Percentiles rank a stretch among this genome's conserved stretches.
phyloP scores from a whole-genome alignment of 352 stramenopile species.

The Thraustotheca clavata region DNA sequence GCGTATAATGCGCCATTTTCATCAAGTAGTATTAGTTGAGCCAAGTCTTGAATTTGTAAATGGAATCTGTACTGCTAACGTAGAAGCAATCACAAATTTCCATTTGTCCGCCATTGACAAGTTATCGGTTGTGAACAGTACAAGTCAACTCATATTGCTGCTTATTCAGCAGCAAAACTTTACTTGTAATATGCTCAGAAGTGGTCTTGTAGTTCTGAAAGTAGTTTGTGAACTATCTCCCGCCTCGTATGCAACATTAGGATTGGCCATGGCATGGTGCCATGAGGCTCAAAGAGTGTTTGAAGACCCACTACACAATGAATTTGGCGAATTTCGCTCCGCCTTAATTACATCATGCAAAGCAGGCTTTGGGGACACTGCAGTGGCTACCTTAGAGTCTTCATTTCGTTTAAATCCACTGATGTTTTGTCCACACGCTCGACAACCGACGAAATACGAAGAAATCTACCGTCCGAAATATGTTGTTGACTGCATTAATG shows the following conservation, averaged over 20 bases:
- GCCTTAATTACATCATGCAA: not conserved
- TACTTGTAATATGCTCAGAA: constrained; percentile 4
- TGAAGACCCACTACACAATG: constrained; percentile 5
- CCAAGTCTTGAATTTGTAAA: not conserved
- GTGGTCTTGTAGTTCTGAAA: not conserved
- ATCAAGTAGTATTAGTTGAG: not conserved
- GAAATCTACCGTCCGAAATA: constrained; percentile 15
- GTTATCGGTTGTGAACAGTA: not conserved
- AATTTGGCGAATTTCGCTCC: constrained; percentile 3
- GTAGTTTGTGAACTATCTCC: not conserved
- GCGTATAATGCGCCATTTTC: constrained; percentile 13
- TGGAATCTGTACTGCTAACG: not conserved
- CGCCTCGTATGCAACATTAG: not conserved
- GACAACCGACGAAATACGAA: not conserved
- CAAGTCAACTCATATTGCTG: not conserved
- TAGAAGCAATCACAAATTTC: too few relatives aligned
- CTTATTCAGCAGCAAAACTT: not conserved
- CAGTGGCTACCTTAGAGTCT: not conserved
- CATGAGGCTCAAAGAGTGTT: constrained; percentile 13
- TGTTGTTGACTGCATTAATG: not conserved
- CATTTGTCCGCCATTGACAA: not conserved
- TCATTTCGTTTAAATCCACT: not conserved
- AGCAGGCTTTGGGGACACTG: not conserved
- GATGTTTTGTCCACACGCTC: constrained; percentile 2
- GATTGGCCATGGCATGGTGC: constrained; percentile 5